A percentile compares a stretch with the other conserved stretches of the same genome.
phyloP scores from a whole-genome alignment of 345 rosid genomes.

The Dovyalis caffra region DNA sequence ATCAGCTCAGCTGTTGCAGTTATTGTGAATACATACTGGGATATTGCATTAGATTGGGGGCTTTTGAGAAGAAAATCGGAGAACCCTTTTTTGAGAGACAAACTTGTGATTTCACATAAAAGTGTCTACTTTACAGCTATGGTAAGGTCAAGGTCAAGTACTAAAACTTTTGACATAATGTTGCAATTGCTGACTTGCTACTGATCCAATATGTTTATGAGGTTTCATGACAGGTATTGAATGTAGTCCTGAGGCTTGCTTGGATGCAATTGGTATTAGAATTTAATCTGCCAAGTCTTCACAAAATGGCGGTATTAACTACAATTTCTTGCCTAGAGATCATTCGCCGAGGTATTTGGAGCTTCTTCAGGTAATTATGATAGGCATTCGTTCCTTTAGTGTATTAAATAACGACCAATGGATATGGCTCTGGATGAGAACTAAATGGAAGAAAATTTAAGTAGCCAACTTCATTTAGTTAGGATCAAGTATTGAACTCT shows the following conservation, averaged over 20 bases:
- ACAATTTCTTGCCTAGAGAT: slow-evolving; percentile 60
- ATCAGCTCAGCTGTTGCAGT: slow-evolving; percentile 57
- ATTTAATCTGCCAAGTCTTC: slow-evolving; percentile 42
- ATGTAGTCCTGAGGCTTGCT: slow-evolving; percentile 53
- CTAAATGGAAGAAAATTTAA: too few relatives aligned
- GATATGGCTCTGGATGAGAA: too few relatives aligned
- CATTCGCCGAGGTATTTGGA: slow-evolving; percentile 69
- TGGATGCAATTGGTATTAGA: slow-evolving; percentile 70
- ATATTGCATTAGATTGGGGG: slow-evolving; percentile 74
- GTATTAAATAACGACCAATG: too few relatives aligned
- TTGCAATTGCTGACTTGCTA: neutral
- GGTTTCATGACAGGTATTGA: slow-evolving; percentile 37
- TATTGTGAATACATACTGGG: slow-evolving; percentile 59
- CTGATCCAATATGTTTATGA: slow-evolving; percentile 2
- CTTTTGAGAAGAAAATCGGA: slow-evolving; percentile 59
- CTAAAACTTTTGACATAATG: neutral
- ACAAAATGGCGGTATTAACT: slow-evolving; percentile 44
- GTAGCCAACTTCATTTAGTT: too few relatives aligned
- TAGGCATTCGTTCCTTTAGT: too few relatives aligned
- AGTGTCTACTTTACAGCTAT: slow-evolving; percentile 65
- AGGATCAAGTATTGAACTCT: too few relatives aligned
- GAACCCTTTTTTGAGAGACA: slow-evolving; percentile 60
- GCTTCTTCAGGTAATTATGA: slow-evolving; percentile 64
- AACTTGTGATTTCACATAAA: slow-evolving; percentile 56
- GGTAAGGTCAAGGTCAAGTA: slow-evolving; percentile 45